These are phyloP conservation scores for Mesotaenium endlicherianum DNA, from an alignment of 139 green algal genomes.

Conservation along the genomic window DNA sequence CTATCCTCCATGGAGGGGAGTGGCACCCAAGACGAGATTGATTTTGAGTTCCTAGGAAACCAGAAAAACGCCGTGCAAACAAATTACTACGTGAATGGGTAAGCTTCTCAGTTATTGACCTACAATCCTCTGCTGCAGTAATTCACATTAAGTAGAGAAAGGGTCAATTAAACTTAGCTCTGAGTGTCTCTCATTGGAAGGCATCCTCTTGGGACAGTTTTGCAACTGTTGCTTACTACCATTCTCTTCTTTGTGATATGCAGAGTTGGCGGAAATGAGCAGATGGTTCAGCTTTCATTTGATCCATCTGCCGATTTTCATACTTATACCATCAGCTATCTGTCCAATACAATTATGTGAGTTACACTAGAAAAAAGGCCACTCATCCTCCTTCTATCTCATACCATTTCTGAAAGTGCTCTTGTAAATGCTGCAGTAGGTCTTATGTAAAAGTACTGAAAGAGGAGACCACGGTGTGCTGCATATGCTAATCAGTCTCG, in stretches of 20 bases:
- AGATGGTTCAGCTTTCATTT: slow-evolving; percentile 2
- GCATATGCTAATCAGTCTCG: too few relatives aligned
- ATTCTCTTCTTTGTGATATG: too few relatives aligned
- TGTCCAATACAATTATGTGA: neutral
- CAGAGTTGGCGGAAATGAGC: neutral
- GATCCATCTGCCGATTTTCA: neutral
- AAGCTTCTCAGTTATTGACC: neutral
- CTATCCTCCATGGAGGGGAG: slow-evolving; percentile 6
- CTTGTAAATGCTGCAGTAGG: too few relatives aligned
- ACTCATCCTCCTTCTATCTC: too few relatives aligned
- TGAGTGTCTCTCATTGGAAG: slow-evolving; percentile 17
- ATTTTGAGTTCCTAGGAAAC: slow-evolving; percentile 32
- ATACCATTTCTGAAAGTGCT: too few relatives aligned
- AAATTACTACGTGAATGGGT: slow-evolving; percentile 32
- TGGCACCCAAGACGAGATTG: slow-evolving; percentile 25
- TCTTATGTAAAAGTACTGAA: too few relatives aligned
- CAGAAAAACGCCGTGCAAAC: neutral
- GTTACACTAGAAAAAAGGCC: neutral
- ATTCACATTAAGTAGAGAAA: neutral
- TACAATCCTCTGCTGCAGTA: neutral
- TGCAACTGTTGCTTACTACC: too few relatives aligned
- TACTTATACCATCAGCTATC: slow-evolving; percentile 3
- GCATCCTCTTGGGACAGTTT: neutral
- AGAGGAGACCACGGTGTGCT: too few relatives aligned
- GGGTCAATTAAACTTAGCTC: neutral